Base-by-base conservation (phyloP, 345 rosid genomes). In the Luvunga scandens region DNA sequence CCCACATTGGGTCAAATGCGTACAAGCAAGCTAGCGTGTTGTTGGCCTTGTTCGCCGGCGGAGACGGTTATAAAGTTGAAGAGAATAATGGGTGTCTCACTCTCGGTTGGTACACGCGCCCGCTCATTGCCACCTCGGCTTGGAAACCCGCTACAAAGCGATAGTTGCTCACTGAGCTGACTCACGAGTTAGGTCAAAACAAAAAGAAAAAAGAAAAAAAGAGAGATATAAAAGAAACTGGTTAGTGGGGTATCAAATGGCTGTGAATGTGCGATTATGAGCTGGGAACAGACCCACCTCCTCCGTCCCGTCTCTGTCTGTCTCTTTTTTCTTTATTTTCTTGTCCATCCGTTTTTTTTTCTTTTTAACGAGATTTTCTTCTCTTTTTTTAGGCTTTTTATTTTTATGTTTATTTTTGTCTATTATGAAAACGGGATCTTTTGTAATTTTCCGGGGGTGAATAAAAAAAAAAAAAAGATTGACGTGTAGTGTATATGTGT, bases 81-180 rank as follows among this genome's bases (percentile, higher is more conserved):
- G 98, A 95, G 86, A 90, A 80, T 22, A 80, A 80, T 16, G 98
- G 98, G 2, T 89, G 97, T 80, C 65, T 95, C 73, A 90, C 89
- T 90, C 87, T 95, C 67, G 98, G 97, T 31, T 95, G 98, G 98
- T 95, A 95, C 39, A 91, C 91, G 0, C 86, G 97, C 5, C 95
- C 97, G 24, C 91, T 95, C 19, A 89, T 95, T 6, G 89, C 97
- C 62, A 89, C 98, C 72, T 93, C 98, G 2, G 98, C 98, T 25
- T 95, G 98, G 98, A 87, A 83, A 48, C 85, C 81, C 55, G 82
- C 59, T 13, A 16, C 16, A 66, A 70, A 30, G 9, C 68, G 16
- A 72, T 73, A 72, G 57, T 34, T 78, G 76, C 63, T 63, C 69
- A 82, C 38, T 81, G 91, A 87, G 86, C 80, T 27, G 30, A 48